Base-by-base conservation (phyloP, 1,284 basidiomycete genomes). In the Puccinia horiana region DNA sequence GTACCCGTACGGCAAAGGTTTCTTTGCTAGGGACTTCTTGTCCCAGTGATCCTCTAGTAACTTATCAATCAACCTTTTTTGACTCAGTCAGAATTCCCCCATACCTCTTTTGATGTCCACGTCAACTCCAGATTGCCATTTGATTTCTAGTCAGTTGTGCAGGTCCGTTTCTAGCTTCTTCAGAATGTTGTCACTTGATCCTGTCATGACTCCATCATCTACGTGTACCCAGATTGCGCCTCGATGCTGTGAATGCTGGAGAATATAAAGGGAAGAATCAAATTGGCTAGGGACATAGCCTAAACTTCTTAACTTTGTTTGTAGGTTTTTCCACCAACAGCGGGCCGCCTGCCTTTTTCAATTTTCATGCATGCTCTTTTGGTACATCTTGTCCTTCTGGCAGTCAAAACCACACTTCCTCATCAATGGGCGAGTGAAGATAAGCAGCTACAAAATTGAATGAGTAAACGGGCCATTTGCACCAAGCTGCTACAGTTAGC, bases 361-460 rank as follows among this genome's bases (percentile, higher is more conserved):
- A 32, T n/a, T 65, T 76, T 29, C 56, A 44, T 12, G 26, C 58
- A 32, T 47, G 29, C 4, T 42, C 69, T 4, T 44, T 35, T 16
- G 32, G 32, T 16, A 70, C 47, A 14, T 70, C 42, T 3, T 49
- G 42, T 14, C 69, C 69, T 35, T 70, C n/a, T 1, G 63, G 76
- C 0, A 47, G 32, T 29, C 44, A 4, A 2, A 54, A 44, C 63
- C 63, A 78, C 2, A 78, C 20, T 0, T 78, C 63, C 52, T 69
- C 29, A 35, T 67, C 47, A 2, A 78, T 67, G 0, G 42, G 76
- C 0, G 44, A 47, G 35, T 69, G 76, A 61, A 26, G 76, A n/a
- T n/a, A n/a, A n/a, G n/a, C n/a, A n/a, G n/a, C 58, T 32, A 77
- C 32, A 44, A 77, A 54, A 52, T 78, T 63, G 54, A 78, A 78